Evolutionary conservation across 2,329 filamentous ascomycete species (phyloP), one percentile per base, ranked within the genome.

Genomic region (Sporothrix inflata): DNA sequence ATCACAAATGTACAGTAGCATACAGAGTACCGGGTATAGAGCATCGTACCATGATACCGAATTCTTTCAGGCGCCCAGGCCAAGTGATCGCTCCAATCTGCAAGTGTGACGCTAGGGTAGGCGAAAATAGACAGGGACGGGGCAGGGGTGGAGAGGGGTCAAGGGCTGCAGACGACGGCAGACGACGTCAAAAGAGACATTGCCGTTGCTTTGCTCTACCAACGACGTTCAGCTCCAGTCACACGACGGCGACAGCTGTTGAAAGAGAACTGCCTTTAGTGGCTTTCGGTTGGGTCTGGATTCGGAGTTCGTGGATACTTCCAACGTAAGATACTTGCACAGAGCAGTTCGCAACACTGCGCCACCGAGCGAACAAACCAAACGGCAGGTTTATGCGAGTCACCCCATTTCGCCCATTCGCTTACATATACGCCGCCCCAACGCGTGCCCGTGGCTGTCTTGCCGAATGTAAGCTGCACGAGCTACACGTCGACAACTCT

Each of bases 51-150:
- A 34, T 34, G 53, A 30, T 16, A 30, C 34, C 53, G 51, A 55
- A 55, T 30, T 30, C 24, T 24, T 19, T 30, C 51, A 16, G 53
- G 27, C 53, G 27, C 27, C 53, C 14, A 34, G 53, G 27, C 30
- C 57, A 63, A 24, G 11, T 16, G 19, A 57, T 34, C 27, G 30
- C 57, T 16, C 57, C 53, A 63, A 63, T 42, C 57, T 63, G 57
- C 57, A 63, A 63, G 34, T 24, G 57, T n/a, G 34, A 63, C 57
- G 38, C 30, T 63, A 42, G 16, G 12, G 24, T 4, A 57, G 11
- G 30, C n/a, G 9, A 63, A 24, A 63, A 63, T 63, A 40, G 34
- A 63, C 57, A 63, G 57, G 53, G 49, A 53, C 49, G 21, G 49
- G 14, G 53, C 16, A 57, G 27, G 11, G 19, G 30, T 63, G 34